Percentiles rank a stretch among this genome's conserved stretches.
Evolutionary conservation across 2,329 filamentous ascomycete genomes (phyloP).

Genomic region (Paramyrothecium roridum): DNA sequence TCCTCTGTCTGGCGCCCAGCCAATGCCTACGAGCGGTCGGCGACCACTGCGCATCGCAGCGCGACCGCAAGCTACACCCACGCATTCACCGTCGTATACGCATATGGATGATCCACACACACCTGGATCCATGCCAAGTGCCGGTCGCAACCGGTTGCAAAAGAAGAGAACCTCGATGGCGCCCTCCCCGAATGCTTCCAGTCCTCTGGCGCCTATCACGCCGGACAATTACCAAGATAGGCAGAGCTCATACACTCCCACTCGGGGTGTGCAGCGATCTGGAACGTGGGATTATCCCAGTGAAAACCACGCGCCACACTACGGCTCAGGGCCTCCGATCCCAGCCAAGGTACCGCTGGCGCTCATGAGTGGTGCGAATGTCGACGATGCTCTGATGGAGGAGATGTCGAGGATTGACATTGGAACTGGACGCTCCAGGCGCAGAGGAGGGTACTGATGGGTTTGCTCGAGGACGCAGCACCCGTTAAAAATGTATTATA

Average conservation of each 20-base stretch:
- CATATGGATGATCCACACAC: slow-evolving; percentile 28
- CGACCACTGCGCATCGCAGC: slow-evolving; percentile 48
- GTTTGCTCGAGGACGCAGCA: not conserved
- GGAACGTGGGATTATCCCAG: slow-evolving; percentile 51
- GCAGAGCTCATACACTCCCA: slow-evolving; percentile 27
- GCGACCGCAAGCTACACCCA: slow-evolving; percentile 46
- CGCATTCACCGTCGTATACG: slow-evolving; percentile 26
- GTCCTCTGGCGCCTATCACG: slow-evolving; percentile 51
- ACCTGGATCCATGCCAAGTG: slow-evolving; percentile 25
- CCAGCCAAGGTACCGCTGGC: slow-evolving; percentile 67
- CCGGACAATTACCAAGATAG: slow-evolving; percentile 49
- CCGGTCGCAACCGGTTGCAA: slow-evolving; percentile 58
- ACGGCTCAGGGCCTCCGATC: slow-evolving; percentile 50
- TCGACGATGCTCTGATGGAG: slow-evolving; percentile 56
- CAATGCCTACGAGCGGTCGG: slow-evolving; percentile 47
- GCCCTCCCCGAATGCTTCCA: slow-evolving; percentile 33
- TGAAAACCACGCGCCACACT: slow-evolving; percentile 47
- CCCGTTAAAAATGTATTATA: slow-evolving; percentile 16
- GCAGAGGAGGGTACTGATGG: slow-evolving; percentile 41
- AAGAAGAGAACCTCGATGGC: slow-evolving; percentile 53
- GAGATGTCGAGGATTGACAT: slow-evolving; percentile 70
- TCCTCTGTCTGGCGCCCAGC: slow-evolving; percentile 49
- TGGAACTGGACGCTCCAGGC: slow-evolving; percentile 55
- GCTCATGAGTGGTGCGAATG: slow-evolving; percentile 41
- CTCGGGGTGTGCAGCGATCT: slow-evolving; percentile 37